Conservation (phyloP, 139 green algal genomes). For the Tetratostichococcus sp. region DNA sequence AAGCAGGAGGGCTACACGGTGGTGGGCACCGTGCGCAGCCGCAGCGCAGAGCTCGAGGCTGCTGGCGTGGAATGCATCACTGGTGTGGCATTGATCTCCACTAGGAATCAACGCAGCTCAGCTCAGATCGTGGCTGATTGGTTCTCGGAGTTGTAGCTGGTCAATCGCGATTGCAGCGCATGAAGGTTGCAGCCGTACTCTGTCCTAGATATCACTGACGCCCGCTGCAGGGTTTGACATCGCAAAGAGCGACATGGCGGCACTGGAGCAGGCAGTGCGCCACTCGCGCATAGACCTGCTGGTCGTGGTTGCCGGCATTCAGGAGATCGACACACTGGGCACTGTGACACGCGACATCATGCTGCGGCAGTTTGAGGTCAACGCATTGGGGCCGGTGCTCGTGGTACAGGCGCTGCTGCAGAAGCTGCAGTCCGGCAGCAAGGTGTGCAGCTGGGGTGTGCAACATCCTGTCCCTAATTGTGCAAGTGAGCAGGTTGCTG, state of each 20-base stretch:
- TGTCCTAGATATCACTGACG: neutral
- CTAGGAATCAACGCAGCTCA: neutral
- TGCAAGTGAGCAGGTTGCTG: neutral
- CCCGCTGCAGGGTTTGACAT: conserved; percentile 27
- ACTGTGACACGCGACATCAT: conserved; percentile 24
- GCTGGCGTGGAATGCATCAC: conserved; percentile 18
- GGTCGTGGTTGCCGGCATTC: conserved; percentile 42
- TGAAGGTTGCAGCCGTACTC: no score
- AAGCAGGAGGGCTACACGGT: conserved; percentile 36
- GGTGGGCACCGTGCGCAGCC: conserved; percentile 31
- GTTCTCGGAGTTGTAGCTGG: no score
- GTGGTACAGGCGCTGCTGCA: conserved; percentile 25
- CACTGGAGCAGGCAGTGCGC: neutral
- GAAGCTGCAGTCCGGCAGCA: conserved; percentile 15
- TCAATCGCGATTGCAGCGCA: no score
- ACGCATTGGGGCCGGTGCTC: conserved; percentile 47
- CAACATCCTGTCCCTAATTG: neutral
- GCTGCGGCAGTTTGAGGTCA: conserved; percentile 45
- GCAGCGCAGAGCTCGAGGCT: conserved; percentile 20
- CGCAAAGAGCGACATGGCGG: neutral
- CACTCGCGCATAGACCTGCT: conserved; percentile 28
- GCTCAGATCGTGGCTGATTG: no score
- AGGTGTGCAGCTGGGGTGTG: conserved; percentile 16
- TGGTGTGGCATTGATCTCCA: neutral
- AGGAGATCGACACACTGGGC: conserved; percentile 28